Conservation (phyloP, 257 asterid genomes). For the Cinchona pubescens region DNA sequence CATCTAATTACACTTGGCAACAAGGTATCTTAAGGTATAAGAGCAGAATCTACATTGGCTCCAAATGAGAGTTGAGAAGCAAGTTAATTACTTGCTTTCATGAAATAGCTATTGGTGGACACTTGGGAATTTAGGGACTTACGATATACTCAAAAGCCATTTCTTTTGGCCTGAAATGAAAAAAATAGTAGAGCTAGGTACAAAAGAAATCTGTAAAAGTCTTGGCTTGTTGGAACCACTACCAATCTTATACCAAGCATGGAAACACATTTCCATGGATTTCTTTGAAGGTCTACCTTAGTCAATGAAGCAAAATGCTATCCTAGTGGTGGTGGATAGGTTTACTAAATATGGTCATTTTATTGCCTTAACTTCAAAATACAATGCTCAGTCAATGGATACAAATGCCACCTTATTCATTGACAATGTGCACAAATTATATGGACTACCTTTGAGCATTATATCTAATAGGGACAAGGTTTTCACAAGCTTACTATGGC, state of each 20-base stretch:
- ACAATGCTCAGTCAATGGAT: neutral
- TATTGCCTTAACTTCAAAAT: neutral
- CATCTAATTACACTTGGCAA: too few species aligned
- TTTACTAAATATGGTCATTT: conserved; percentile 1
- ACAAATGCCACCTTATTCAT: neutral
- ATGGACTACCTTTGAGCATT: neutral
- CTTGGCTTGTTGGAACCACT: neutral
- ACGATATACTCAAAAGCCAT: neutral
- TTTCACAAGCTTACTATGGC: neutral
- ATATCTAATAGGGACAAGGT: neutral
- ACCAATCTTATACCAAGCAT: neutral
- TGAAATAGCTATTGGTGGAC: too few species aligned
- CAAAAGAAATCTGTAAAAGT: accelerated
- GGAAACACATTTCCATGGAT: neutral
- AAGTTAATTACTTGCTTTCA: too few species aligned
- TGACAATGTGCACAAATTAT: neutral
- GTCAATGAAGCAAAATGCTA: neutral
- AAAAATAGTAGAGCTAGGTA: neutral
- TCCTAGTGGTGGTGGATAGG: conserved; percentile 7
- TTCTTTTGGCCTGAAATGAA: neutral
- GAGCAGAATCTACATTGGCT: too few species aligned
- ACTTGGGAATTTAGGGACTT: too few species aligned
- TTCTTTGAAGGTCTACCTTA: conserved; percentile 3
- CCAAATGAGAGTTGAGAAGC: too few species aligned
- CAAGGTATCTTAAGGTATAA: too few species aligned